A percentile compares a stretch with the other conserved stretches of the same genome.
Evolutionary conservation across 2,329 filamentous ascomycete species (phyloP).

Genomic region (Aschersonia sp.): DNA sequence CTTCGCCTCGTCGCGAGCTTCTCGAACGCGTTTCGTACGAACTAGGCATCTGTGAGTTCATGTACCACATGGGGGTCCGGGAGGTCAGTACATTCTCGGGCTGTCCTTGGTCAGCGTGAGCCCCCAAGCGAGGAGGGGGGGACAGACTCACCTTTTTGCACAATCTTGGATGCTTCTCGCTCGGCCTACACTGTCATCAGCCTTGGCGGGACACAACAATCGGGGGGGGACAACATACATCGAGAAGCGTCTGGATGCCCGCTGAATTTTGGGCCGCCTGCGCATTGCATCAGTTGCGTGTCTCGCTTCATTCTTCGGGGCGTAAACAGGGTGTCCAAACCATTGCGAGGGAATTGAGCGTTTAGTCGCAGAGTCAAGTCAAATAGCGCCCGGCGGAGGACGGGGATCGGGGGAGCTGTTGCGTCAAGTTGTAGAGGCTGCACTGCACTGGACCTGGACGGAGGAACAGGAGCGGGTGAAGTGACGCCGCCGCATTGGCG

Average conservation of each 20-base stretch:
- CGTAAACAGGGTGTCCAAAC: slow-evolving; percentile 1
- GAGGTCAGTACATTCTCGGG: slow-evolving; percentile 68
- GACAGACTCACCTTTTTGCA: slow-evolving; percentile 65
- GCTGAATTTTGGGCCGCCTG: slow-evolving; percentile 97
- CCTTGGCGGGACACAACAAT: no score
- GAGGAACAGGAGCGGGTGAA: no score
- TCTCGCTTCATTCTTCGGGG: no score
- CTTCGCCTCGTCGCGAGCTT: slow-evolving; percentile 90
- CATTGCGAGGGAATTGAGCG: slow-evolving; percentile 3
- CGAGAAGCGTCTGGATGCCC: slow-evolving; percentile 96
- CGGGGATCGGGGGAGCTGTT: no score
- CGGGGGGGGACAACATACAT: slow-evolving; percentile 46
- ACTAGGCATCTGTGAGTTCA: slow-evolving; percentile 10
- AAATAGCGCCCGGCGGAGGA: no score
- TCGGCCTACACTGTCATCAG: slow-evolving; percentile 51
- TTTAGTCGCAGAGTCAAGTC: no score
- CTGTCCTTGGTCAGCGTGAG: slow-evolving; percentile 25
- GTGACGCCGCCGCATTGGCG: no score
- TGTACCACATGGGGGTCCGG: neutral
- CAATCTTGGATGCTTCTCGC: slow-evolving; percentile 97
- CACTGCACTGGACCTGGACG: no score
- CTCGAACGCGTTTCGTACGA: slow-evolving; percentile 93
- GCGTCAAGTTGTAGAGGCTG: no score
- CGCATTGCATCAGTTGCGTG: slow-evolving; percentile 3
- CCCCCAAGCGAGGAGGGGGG: neutral